Percentiles rank a stretch among this genome's conserved stretches.
Conservation (phyloP, 306 rosid species). For the Pterocarpus santalinus region DNA sequence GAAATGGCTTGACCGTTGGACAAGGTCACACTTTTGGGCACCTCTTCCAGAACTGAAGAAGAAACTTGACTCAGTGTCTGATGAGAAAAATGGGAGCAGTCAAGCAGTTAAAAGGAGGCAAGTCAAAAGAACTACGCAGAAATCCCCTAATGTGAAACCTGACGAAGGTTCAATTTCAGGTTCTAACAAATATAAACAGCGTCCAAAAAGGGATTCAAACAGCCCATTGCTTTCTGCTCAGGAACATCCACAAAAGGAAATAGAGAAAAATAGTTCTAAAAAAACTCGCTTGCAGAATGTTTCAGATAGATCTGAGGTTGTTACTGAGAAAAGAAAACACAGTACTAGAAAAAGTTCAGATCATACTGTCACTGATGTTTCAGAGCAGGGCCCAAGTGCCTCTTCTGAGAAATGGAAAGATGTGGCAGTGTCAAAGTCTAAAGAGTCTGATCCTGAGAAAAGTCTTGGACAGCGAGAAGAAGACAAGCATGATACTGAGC, state of each 20-base stretch:
- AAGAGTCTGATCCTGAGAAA: conserved; percentile 42
- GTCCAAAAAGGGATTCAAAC: conserved; percentile 47
- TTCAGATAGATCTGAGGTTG: conserved; percentile 54
- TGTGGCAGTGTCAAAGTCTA: conserved; percentile 37
- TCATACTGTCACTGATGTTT: conserved; percentile 43
- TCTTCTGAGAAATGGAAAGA: conserved; percentile 52
- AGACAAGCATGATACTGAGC: conserved; percentile 39
- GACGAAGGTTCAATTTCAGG: conserved; percentile 43
- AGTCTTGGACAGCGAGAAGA: conserved; percentile 35
- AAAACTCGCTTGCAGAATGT: conserved; percentile 46
- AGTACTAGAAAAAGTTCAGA: conserved; percentile 44
- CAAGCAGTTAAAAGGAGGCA: conserved; percentile 50
- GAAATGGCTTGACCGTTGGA: conserved; percentile 70
- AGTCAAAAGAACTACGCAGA: conserved; percentile 52
- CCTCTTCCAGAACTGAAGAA: conserved; percentile 46
- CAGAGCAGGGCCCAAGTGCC: conserved; percentile 42
- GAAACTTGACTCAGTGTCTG: conserved; percentile 41
- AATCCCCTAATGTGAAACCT: conserved; percentile 49
- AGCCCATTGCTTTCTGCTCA: conserved; percentile 46
- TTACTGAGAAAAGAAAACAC: conserved; percentile 52
- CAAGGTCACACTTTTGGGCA: conserved; percentile 61
- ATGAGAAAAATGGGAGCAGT: conserved; percentile 37
- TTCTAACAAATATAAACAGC: conserved; percentile 51
- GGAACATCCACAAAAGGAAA: conserved; percentile 55
- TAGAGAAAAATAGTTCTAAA: conserved; percentile 52